A percentile compares a stretch with the other conserved stretches of the same genome.
phyloP scores from a whole-genome alignment of 169 alveolate species.

The Cryptosporidium bovis region DNA sequence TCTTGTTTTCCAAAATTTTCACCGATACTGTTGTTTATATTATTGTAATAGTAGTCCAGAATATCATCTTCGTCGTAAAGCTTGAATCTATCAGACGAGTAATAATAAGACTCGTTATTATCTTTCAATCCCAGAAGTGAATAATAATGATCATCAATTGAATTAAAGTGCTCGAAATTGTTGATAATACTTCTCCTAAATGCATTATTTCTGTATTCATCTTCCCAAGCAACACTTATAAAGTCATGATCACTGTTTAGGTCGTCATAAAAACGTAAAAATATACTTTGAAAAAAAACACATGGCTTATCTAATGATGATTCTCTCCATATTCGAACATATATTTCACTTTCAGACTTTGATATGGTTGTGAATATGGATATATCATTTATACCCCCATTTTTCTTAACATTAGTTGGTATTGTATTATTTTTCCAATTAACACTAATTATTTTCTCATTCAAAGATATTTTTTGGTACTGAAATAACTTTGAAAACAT shows the following conservation, averaged over 20 bases:
- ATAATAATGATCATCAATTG: not conserved
- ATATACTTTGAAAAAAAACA: conserved; percentile 8
- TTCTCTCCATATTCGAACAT: conserved; percentile 58
- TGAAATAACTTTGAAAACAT: conserved; percentile 18
- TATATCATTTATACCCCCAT: conserved; percentile 25
- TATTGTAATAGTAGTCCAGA: conserved; percentile 13
- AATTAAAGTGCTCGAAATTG: not conserved
- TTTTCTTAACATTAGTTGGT: conserved; percentile 10
- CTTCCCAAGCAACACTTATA: conserved; percentile 27
- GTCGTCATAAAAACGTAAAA: conserved; percentile 10
- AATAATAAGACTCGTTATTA: conserved; percentile 30
- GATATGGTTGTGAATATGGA: conserved; percentile 32
- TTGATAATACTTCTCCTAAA: not conserved
- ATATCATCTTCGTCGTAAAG: conserved; percentile 9
- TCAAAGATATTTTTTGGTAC: conserved; percentile 33
- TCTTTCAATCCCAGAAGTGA: not conserved
- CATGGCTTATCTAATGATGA: conserved; percentile 65
- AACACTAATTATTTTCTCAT: conserved; percentile 13
- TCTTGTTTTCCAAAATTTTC: not conserved
- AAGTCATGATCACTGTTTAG: not conserved
- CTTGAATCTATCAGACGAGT: conserved; percentile 32
- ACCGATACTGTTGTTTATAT: not conserved
- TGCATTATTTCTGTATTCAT: not conserved
- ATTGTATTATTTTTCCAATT: conserved; percentile 30
- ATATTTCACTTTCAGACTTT: not conserved